A percentile compares a stretch with the other conserved stretches of the same genome.
Evolutionary conservation across 495 filamentous ascomycete species (phyloP).

Genomic region (Rostrohypoxylon terebratum): DNA sequence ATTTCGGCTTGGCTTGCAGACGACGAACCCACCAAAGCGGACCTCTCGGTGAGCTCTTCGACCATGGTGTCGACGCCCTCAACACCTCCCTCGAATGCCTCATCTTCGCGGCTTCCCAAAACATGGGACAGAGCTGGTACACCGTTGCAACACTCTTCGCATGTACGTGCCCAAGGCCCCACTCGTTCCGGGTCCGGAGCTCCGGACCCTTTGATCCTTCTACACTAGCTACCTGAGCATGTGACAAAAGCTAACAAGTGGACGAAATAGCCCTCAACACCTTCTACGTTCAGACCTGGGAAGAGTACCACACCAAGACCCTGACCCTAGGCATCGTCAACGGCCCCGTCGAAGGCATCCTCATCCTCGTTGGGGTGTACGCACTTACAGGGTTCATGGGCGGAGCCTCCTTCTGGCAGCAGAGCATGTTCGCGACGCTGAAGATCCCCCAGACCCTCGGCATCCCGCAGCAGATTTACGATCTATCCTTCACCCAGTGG

Average conservation of each 20-base stretch:
- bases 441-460: constrained; percentile 72
- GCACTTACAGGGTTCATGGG: constrained; percentile 86
- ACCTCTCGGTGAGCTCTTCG: constrained; percentile 94
- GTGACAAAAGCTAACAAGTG: constrained; percentile 39
- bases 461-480: constrained; percentile 76
- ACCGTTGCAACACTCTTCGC: constrained; percentile 88
- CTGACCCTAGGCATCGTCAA: constrained; percentile 92
- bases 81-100: constrained; percentile 95
- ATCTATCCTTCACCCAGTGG: constrained; percentile 88
- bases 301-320: constrained; percentile 97
- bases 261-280: constrained; percentile 73
- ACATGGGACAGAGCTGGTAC: constrained; percentile 91
- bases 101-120: constrained; percentile 90
- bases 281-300: constrained; percentile 99
- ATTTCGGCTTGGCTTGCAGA: constrained; percentile 52
- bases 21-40: constrained; percentile 92
- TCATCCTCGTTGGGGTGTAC: constrained; percentile 85
- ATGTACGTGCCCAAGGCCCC: constrained; percentile 60
- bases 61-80: constrained; percentile 96
- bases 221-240: background rate
- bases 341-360: constrained; percentile 93
- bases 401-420: constrained; percentile 92
- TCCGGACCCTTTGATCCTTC: background rate
- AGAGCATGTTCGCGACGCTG: constrained; percentile 76
- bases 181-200: background rate